Percentiles rank a stretch among this genome's conserved stretches.
phyloP scores from a whole-genome alignment of 2,329 filamentous ascomycete genomes.

The Penicillium sclerotigenum region DNA sequence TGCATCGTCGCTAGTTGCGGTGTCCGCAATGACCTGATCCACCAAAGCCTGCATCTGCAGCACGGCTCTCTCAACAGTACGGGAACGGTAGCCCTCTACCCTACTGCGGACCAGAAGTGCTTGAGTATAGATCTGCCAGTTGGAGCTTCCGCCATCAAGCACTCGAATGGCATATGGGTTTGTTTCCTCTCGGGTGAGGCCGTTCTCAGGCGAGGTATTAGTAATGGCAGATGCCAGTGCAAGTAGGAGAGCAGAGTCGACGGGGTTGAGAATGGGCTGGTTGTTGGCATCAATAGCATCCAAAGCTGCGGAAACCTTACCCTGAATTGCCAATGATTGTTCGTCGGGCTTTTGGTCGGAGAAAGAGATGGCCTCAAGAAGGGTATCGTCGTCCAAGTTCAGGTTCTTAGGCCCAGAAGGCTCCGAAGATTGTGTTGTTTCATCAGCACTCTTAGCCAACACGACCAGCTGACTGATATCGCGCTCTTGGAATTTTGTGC shows the following conservation, averaged over 20 bases:
- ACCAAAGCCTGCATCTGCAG: constrained; percentile 92
- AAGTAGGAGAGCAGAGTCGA: constrained; percentile 88
- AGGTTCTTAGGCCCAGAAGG: constrained; percentile 62
- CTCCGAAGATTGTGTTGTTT: constrained; percentile 23
- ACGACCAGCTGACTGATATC: constrained; percentile 81
- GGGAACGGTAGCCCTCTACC: constrained; percentile 81
- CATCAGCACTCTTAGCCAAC: constrained; percentile 69
- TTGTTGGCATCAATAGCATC: constrained; percentile 67
- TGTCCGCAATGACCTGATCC: constrained; percentile 91
- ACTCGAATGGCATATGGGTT: constrained; percentile 87
- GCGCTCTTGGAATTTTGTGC: constrained; percentile 44
- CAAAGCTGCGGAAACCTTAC: constrained; percentile 60
- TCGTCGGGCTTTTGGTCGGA: constrained; percentile 52
- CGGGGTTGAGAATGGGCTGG: constrained; percentile 75
- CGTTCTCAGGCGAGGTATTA: constrained; percentile 80
- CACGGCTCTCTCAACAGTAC: constrained; percentile 84
- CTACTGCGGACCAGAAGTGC: constrained; percentile 83
- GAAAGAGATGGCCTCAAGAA: constrained; percentile 84
- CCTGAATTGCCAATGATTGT: constrained; percentile 37
- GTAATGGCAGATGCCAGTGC: constrained; percentile 78
- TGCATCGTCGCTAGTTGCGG: constrained; percentile 48
- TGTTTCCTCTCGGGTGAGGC: constrained; percentile 88
- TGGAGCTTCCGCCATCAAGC: constrained; percentile 80
- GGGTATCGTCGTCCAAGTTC: constrained; percentile 84
- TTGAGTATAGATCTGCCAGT: constrained; percentile 98